Evolutionary conservation across 73 alveolate genomes (phyloP), one percentile per base, ranked within the genome.

Genomic region (Vitrella brassicaformis): DNA sequence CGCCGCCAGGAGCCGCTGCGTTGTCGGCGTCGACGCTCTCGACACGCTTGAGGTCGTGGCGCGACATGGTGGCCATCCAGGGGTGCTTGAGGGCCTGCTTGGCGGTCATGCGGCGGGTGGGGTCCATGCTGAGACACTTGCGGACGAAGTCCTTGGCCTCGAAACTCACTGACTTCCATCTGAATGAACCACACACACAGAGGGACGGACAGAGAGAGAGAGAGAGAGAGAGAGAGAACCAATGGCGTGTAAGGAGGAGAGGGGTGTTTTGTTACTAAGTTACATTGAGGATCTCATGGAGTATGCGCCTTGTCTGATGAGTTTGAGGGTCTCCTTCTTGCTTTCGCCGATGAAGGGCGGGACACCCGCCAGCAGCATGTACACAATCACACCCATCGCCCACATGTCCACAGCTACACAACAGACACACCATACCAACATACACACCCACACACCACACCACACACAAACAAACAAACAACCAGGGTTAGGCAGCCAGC

Each of bases 381-480:
- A 79, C 68, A 79, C 45, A 0, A 79, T 56, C 19, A 79, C 67
- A 31, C 86, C 86, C 14, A 71, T n/a, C 30, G 86, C 78, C 86
- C 86, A 79, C 47, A 79, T 10, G 71, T 79, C 86, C 19, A 79
- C 86, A 30, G 56, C 56, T 8, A 39, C 14, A 14, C 22, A 39
- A 14, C 4, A 39, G 22, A 8, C 56, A 39, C 56, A 14, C 22
- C 22, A 39, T n/a, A n/a, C n/a, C n/a, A n/a, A n/a, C n/a, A n/a
- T n/a, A n/a, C n/a, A n/a, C n/a, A n/a, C n/a, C n/a, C n/a, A n/a
- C n/a, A n/a, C n/a, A n/a, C n/a, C n/a, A n/a, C n/a, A n/a, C n/a
- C n/a, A n/a, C n/a, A n/a, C n/a, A n/a, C n/a, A n/a, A n/a, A n/a
- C n/a, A n/a, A n/a, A n/a, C n/a, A n/a, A n/a, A n/a, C n/a, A n/a